Base-by-base conservation (phyloP, 2,329 filamentous ascomycete species). In the Aureobasidium sp. region DNA sequence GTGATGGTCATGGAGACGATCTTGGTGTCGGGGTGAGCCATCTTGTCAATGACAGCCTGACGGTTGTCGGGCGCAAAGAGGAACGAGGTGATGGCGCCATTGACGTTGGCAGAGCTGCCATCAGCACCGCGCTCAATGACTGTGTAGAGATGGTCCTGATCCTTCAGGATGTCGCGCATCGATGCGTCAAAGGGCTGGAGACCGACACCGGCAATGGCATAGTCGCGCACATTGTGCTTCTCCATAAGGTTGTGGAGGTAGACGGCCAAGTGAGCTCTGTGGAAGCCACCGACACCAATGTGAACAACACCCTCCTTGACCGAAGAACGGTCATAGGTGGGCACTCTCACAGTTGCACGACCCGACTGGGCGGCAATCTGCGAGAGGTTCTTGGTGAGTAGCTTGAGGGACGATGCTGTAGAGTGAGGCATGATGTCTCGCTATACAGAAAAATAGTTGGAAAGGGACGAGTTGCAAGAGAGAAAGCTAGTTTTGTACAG, bases 1-100 rank as follows among this genome's bases (percentile, higher is more conserved):
- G 84, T 87, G 73, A 87, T 87, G 71, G 84, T 87, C 73, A 87
- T 73, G 20, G 84, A 87, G 38, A 87, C 84, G 67, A 87, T 87
- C 72, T 80, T 82, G 16, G 84, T 87, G 71, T 86, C 83, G 0
- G 82, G 79, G 76, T 85, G 80, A 2, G 84, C 84, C 84, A 87
- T 85, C 79, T 87, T 87, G 71, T 79, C 80, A 38, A 87, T 81
- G 67, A 86, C 84, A 42, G 83, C 82, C 76, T 84, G 79, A 58
- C 81, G 80, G 74, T 85, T 71, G 69, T 85, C 84, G 7, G 84
- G 84, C 0, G 84, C 84, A 66, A 82, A 86, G 53, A 87, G 78
- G 77, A 81, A 87, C 8, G 79, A 83, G 69, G 80, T 84, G 78
- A 87, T 86, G 77, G 83, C 84, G 70, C 84, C 84, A 29, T 86